These are phyloP conservation scores for Reutealis trisperma DNA, from an alignment of 345 rosid genomes.

Conservation along the genomic window DNA sequence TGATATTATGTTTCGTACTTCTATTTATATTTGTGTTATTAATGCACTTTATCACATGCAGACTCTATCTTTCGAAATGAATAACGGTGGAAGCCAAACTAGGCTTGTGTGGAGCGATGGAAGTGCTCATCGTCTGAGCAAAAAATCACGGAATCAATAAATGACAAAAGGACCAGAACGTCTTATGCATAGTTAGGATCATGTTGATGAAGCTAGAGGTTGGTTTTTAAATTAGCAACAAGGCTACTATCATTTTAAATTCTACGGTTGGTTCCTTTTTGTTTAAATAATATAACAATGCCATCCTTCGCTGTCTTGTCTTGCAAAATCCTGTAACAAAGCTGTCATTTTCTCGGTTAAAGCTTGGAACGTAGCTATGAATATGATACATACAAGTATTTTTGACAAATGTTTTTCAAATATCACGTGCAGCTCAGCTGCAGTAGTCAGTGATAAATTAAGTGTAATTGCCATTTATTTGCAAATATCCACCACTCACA, in stretches of 20 bases:
- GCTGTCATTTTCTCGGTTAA: not conserved
- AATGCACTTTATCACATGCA: constrained; percentile 31
- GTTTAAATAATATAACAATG: not conserved
- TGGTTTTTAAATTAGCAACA: constrained; percentile 3
- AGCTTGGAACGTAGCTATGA: not conserved
- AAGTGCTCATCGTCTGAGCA: constrained; percentile 31
- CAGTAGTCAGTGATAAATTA: not conserved
- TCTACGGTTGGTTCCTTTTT: not conserved
- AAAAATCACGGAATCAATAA: constrained; percentile 30
- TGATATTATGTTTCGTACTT: not conserved
- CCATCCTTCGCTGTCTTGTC: not conserved
- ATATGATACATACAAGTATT: not conserved
- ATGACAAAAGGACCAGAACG: not conserved
- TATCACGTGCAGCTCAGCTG: not conserved
- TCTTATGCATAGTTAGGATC: not conserved
- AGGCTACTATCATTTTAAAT: not conserved
- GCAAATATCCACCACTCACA: not conserved
- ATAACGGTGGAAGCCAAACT: constrained; percentile 63
- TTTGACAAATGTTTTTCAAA: not conserved
- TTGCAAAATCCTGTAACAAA: not conserved
- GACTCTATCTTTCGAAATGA: constrained; percentile 58
- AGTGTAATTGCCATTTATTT: not conserved
- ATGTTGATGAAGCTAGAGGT: not conserved
- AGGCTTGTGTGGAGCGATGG: constrained; percentile 75
- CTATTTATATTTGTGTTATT: constrained; percentile 1